These are phyloP conservation scores for Papiliotrema laurentii DNA, from an alignment of 1,284 basidiomycete species.

Conservation along the genomic window DNA sequence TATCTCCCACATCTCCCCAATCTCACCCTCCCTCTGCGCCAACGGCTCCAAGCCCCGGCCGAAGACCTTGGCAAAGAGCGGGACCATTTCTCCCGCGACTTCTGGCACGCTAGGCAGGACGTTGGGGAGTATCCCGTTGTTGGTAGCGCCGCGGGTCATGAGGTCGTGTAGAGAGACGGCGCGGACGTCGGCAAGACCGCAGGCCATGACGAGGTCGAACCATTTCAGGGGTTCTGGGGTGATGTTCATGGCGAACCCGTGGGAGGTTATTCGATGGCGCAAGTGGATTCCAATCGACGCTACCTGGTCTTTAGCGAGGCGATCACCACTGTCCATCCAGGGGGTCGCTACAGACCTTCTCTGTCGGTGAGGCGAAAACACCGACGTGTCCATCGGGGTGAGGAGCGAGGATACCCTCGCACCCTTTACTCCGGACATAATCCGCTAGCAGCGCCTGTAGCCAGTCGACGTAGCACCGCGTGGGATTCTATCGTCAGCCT, in stretches of 20 bases:
- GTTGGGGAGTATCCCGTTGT: background rate
- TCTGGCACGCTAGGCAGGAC: slow-evolving; percentile 18
- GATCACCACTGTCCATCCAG: slow-evolving; percentile 29
- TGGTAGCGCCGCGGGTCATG: slow-evolving; percentile 5
- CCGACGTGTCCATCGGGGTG: slow-evolving; percentile 50
- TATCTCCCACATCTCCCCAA: slow-evolving; percentile 21
- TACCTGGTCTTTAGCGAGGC: slow-evolving; percentile 66
- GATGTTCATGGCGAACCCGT: slow-evolving; percentile 93
- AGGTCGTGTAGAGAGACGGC: slow-evolving; percentile 52
- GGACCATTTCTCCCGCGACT: slow-evolving; percentile 29
- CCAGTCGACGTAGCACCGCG: slow-evolving; percentile 51
- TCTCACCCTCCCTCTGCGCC: background rate
- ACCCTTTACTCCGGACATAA: slow-evolving; percentile 29
- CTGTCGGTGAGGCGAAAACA: slow-evolving; percentile 39
- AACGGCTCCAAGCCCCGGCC: slow-evolving; percentile 28
- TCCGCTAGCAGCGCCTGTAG: slow-evolving; percentile 47
- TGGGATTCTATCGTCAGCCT: slow-evolving; percentile 41
- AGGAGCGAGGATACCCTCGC: slow-evolving; percentile 39
- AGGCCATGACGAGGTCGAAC: slow-evolving; percentile 87
- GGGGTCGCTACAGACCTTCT: slow-evolving; percentile 31
- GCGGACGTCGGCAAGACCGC: slow-evolving; percentile 80
- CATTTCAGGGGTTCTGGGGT: slow-evolving; percentile 71
- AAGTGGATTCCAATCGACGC: slow-evolving; percentile 96
- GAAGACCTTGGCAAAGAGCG: slow-evolving; percentile 37
- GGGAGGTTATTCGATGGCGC: slow-evolving; percentile 84